A percentile compares a stretch with the other conserved stretches of the same genome.
phyloP scores from a whole-genome alignment of 495 filamentous ascomycete species.

The Talaromyces adpressus region DNA sequence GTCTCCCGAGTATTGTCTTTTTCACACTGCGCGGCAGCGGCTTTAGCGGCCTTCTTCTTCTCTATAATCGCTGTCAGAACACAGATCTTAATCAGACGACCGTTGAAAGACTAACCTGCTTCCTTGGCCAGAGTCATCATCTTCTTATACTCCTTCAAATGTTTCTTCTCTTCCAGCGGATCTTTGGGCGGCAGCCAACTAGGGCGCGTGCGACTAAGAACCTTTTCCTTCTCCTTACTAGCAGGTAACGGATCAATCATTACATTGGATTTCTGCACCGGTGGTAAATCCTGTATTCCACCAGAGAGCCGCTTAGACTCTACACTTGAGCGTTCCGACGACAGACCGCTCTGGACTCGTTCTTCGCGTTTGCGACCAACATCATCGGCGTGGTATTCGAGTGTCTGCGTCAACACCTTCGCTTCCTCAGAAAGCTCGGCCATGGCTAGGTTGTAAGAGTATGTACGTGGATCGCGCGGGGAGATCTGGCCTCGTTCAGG shows the following conservation, averaged over 20 bases:
- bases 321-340: constrained; percentile 33
- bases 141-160: constrained; percentile 83
- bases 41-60: constrained; percentile 41
- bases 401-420: constrained; percentile 76
- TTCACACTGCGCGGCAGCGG: constrained; percentile 43
- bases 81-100: not conserved
- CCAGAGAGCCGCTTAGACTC: constrained; percentile 52
- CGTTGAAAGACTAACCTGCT: constrained; percentile 42
- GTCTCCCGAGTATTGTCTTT: constrained; percentile 61
- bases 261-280: constrained; percentile 75
- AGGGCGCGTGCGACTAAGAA: constrained; percentile 82
- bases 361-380: constrained; percentile 45
- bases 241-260: constrained; percentile 96
- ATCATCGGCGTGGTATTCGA: constrained; percentile 77
- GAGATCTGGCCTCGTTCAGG: constrained; percentile 39
- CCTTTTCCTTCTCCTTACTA: constrained; percentile 93
- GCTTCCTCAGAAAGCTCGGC: constrained; percentile 80
- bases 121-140: constrained; percentile 85
- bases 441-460: constrained; percentile 80
- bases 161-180: constrained; percentile 84
- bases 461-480: constrained; percentile 53
- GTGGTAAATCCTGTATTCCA: constrained; percentile 59
- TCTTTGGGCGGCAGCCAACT: constrained; percentile 95
- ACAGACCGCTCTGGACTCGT: constrained; percentile 41
- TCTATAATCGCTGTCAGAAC: constrained; percentile 22